Evolutionary conservation across 805 yeast genomes (phyloP), one percentile per base, ranked within the genome.

Genomic region (Candida methanosorbosa): DNA sequence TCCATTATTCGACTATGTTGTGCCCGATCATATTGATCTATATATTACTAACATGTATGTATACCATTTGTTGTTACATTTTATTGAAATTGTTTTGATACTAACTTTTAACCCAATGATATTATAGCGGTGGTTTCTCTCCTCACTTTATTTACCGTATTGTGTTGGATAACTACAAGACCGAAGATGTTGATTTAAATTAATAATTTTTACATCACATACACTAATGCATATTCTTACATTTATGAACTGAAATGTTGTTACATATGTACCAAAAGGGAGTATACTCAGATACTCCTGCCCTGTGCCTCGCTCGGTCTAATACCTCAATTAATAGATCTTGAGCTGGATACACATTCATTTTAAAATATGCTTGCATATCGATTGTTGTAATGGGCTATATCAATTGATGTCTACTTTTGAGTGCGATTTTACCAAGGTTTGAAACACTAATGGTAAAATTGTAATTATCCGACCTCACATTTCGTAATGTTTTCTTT

Each of bases 71-170:
- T 23, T 18, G 15, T n/a, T 25, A n/a, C n/a, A n/a, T n/a, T n/a
- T n/a, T n/a, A n/a, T 32, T 29, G 14, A 15, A 23, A 18, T 17
- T 17, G 18, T 22, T 20, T 38, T 15, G 35, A 18, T 30, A 31
- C 37, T 28, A 18, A 22, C 6, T 30, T 25, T n/a, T n/a, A n/a
- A n/a, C n/a, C n/a, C n/a, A n/a, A n/a, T 25, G 15, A 17, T 37
- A 43, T 36, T 43, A 7, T 38, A 47, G 57, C 34, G 98, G 97
- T 33, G 97, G 97, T 13, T 87, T 83, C 55, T 84, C 97, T 18
- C 97, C 98, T 31, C 85, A 90, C 48, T 92, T 92, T 62, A 82
- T 92, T 36, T 92, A 92, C 60, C 79, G 98, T 60, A 82, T 92
- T 36, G 95, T 92, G 16, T 74, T 88, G 64, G 98, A 92, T 59